Conservation (phyloP, 2,329 filamentous ascomycete species). For the Cladophialophora chaetospira region DNA sequence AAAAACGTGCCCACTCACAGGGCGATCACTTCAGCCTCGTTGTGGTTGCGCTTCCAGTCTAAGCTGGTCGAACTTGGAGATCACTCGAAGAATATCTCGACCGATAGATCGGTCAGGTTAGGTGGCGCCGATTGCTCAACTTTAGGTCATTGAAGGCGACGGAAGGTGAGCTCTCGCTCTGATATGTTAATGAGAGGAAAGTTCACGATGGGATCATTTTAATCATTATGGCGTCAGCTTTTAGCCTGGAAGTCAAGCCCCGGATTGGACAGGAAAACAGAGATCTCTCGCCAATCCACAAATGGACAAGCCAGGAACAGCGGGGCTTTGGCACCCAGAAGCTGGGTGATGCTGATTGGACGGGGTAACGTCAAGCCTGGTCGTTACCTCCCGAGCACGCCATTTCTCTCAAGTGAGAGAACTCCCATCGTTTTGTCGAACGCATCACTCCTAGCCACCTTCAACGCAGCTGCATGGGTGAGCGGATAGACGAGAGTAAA, state of each 20-base stretch:
- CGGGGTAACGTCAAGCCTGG: conserved; percentile 10
- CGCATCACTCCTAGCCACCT: not conserved
- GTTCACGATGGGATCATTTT: conserved; percentile 18
- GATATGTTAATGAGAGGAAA: not conserved
- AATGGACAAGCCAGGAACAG: conserved; percentile 13
- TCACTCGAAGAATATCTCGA: too few relatives aligned
- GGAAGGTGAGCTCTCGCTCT: not conserved
- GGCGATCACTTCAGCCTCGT: not conserved
- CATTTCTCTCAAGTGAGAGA: conserved; percentile 18
- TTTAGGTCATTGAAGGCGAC: not conserved
- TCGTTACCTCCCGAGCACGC: conserved; percentile 3
- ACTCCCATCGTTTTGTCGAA: not conserved
- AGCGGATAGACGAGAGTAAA: not conserved
- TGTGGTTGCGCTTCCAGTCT: too few relatives aligned
- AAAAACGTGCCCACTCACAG: not conserved
- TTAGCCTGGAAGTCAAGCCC: too few relatives aligned
- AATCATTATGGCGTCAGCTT: conserved; percentile 21
- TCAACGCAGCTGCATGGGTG: not conserved
- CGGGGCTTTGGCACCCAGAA: not conserved
- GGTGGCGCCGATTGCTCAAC: too few relatives aligned
- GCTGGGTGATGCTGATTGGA: conserved; percentile 4
- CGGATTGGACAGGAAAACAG: conserved; percentile 12
- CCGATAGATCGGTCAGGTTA: too few relatives aligned
- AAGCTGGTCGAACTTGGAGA: too few relatives aligned
- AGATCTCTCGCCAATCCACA: not conserved